Conservation (phyloP, 306 rosid genomes). For the Lathyrus tuberosus region DNA sequence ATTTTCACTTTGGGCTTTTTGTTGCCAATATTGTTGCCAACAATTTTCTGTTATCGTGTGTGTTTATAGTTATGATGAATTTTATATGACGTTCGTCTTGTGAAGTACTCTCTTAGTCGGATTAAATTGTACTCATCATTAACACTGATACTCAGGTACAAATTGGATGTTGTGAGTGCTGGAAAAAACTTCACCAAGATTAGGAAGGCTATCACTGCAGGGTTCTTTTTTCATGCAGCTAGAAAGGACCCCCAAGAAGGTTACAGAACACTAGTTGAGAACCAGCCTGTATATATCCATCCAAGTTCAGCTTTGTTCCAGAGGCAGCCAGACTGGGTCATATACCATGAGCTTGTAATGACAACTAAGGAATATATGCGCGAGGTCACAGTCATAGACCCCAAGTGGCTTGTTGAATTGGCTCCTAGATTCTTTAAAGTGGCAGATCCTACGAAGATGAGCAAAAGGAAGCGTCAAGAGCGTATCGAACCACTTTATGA, state of each 20-base stretch:
- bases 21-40: too few relatives aligned
- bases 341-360: conserved; percentile 91
- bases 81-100: too few relatives aligned
- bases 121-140: conserved; percentile 34
- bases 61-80: too few relatives aligned
- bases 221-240: conserved; percentile 80
- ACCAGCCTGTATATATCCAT: conserved; percentile 74
- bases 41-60: too few relatives aligned
- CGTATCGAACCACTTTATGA: conserved; percentile 80
- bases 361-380: conserved; percentile 84
- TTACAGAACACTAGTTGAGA: conserved; percentile 83
- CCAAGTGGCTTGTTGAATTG: conserved; percentile 70
- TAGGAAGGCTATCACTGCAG: conserved; percentile 85
- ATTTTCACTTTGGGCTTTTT: too few relatives aligned
- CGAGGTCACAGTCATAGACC: conserved; percentile 79
- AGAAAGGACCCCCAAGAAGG: conserved; percentile 93
- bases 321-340: conserved; percentile 92
- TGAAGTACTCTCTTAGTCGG: too few relatives aligned
- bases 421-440: conserved; percentile 78
- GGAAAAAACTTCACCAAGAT: conserved; percentile 79
- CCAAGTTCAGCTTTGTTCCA: conserved; percentile 36
- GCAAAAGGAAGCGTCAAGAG: conserved; percentile 83
- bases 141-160: conserved; percentile 69
- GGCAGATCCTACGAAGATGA: conserved; percentile 77
- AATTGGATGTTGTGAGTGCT: conserved; percentile 77